Evolutionary conservation across 306 rosid genomes (phyloP).

Genomic region (Rosa lucieae): DNA sequence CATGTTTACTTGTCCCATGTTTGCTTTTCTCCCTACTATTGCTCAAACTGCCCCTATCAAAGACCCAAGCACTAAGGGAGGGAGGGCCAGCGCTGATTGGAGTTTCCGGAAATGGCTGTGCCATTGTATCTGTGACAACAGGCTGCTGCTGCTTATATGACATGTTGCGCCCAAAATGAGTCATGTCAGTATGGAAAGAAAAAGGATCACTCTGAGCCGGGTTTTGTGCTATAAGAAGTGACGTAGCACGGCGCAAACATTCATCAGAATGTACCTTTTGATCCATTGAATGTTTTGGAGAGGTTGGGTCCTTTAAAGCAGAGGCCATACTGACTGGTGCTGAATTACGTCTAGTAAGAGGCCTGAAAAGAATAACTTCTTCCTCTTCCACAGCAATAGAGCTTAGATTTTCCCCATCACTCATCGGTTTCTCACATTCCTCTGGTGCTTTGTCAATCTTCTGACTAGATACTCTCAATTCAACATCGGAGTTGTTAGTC

Average conservation of each 20-base stretch:
- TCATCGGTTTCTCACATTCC: slow-evolving; percentile 32
- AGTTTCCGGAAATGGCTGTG: slow-evolving; percentile 37
- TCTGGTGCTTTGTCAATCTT: slow-evolving; percentile 16
- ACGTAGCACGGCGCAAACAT: slow-evolving; percentile 80
- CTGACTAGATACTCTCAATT: slow-evolving; percentile 24
- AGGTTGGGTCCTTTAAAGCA: slow-evolving; percentile 28
- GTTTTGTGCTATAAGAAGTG: slow-evolving; percentile 81
- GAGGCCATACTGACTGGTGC: slow-evolving; percentile 55
- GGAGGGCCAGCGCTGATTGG: slow-evolving; percentile 81
- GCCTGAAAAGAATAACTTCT: slow-evolving; percentile 93
- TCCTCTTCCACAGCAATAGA: slow-evolving; percentile 61
- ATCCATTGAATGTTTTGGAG: slow-evolving; percentile 47
- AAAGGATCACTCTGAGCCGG: slow-evolving; percentile 45
- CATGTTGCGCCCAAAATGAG: slow-evolving; percentile 36
- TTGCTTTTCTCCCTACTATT: slow-evolving; percentile 41
- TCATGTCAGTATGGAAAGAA: slow-evolving; percentile 45
- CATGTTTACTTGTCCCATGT: slow-evolving; percentile 36
- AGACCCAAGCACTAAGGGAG: slow-evolving; percentile 92
- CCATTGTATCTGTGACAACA: slow-evolving; percentile 41
- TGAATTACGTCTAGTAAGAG: slow-evolving; percentile 76
- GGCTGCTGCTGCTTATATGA: slow-evolving; percentile 48
- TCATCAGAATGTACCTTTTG: slow-evolving; percentile 55
- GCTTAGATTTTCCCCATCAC: slow-evolving; percentile 21
- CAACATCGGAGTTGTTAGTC: slow-evolving; percentile 25
- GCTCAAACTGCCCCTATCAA: slow-evolving; percentile 49